Base-by-base conservation (phyloP, 108 stramenopile species). In the Hondaea fermentalgiana region DNA sequence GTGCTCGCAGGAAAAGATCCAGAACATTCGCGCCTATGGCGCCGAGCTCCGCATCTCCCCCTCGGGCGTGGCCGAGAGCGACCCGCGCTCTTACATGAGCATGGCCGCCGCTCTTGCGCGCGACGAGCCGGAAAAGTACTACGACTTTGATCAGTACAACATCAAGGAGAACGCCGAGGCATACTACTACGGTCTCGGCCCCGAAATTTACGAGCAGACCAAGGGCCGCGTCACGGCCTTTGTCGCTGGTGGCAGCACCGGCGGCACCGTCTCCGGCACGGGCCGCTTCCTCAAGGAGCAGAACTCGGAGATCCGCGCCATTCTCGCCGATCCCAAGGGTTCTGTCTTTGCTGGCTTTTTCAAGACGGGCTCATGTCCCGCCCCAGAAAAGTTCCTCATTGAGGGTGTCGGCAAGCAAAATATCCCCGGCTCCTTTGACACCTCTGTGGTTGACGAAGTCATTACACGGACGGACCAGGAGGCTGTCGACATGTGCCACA, bases 231-330 rank as follows among this genome's bases (percentile, higher is more conserved):
- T 95, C 69, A 94, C 95, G 88, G 71, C 93, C 58, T 95, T 95
- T 51, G 89, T 96, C 23, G 89, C 91, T 42, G 95, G 95, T 16
- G 93, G 94, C 57, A 94, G 94, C 60, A 96, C 95, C 0, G 95
- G 95, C 25, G 95, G 95, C 8, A 96, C 96, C 23, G 51, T 95
- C 45, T 95, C 96, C 25, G 96, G 96, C 88, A 93, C 92, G 88
- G 94, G 93, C 72, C 92, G 93, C 90, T 96, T 91, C 91, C 92
- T 96, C 55, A 95, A 95, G 88, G 95, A 94, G 19, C 76, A 83
- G 28, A 83, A 95, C 87, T 95, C 95, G 14, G 87, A 92, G 43
- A 91, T 95, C 71, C 94, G 95, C 91, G 92, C 64, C 76, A 42
- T 89, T 21, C 89, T 89, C 0, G 64, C 47, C 42, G 89, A 89